Evolutionary conservation across 225 moss, liverwort and hornwort genomes (phyloP).

Genomic region (Antitrichia curtipendula): DNA sequence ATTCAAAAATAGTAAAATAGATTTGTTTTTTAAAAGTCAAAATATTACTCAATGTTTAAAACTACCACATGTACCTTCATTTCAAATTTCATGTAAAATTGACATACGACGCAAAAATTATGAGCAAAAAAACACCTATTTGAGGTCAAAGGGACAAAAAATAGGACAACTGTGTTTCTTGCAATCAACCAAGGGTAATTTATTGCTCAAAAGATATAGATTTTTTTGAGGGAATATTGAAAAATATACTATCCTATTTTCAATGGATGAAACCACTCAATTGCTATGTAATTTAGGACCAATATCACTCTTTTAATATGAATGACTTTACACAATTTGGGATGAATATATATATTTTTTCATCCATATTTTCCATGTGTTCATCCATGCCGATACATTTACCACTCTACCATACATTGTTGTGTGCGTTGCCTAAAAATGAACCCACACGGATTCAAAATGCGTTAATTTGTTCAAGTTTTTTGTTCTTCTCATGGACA

Average conservation of each 20-base stretch:
- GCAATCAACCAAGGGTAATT: too few relatives aligned
- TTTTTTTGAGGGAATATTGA: background rate
- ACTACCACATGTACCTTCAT: too few relatives aligned
- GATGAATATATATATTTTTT: background rate
- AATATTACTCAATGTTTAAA: too few relatives aligned
- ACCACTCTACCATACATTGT: too few relatives aligned
- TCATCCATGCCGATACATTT: fast-evolving
- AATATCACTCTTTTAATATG: background rate
- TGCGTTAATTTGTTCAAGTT: background rate
- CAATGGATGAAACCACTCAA: background rate
- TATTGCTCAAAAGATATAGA: background rate
- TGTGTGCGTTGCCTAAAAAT: too few relatives aligned
- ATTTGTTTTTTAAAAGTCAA: too few relatives aligned
- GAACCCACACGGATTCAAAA: background rate
- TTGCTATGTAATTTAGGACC: background rate
- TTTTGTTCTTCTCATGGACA: background rate
- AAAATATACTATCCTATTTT: background rate
- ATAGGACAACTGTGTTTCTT: too few relatives aligned
- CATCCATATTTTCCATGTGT: background rate
- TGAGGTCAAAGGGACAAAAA: too few relatives aligned
- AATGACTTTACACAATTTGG: background rate
- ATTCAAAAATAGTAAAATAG: too few relatives aligned
- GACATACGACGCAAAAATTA: too few relatives aligned
- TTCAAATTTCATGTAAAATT: too few relatives aligned
- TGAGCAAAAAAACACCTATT: too few relatives aligned